These are phyloP conservation scores for Bipolaris victoriae DNA, from an alignment of 2,329 filamentous ascomycete species.

Conservation along the genomic window DNA sequence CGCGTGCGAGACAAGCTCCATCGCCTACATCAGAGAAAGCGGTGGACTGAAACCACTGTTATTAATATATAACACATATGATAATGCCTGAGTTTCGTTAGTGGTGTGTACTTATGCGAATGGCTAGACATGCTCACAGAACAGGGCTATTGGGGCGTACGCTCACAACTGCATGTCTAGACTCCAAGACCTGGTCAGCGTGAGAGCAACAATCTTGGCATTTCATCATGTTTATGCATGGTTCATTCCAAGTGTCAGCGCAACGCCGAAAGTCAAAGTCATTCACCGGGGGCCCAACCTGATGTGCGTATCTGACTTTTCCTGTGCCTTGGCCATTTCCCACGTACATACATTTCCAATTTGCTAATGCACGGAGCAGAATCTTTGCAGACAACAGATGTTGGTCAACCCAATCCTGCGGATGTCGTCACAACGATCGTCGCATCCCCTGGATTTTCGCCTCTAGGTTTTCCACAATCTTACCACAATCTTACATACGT, in stretches of 20 bases:
- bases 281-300: neutral
- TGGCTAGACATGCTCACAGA: neutral
- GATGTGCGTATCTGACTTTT: neutral
- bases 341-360: neutral
- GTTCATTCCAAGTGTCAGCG: neutral
- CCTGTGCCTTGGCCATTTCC: neutral
- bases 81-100: too few species aligned
- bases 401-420: neutral
- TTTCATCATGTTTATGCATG: neutral
- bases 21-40: too few species aligned
- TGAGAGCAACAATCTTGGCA: neutral
- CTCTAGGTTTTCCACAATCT: neutral
- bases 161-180: neutral
- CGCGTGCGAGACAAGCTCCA: too few species aligned
- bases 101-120: too few species aligned
- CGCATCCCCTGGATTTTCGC: neutral
- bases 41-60: too few species aligned
- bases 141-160: neutral
- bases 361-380: neutral
- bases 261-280: neutral
- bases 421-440: neutral
- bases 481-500: neutral
- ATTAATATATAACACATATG: too few species aligned
- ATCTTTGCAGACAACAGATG: neutral
- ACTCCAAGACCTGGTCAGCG: neutral